phyloP scores from a whole-genome alignment of 106 monocot genomes.

The Dioscorea dumetorum region DNA sequence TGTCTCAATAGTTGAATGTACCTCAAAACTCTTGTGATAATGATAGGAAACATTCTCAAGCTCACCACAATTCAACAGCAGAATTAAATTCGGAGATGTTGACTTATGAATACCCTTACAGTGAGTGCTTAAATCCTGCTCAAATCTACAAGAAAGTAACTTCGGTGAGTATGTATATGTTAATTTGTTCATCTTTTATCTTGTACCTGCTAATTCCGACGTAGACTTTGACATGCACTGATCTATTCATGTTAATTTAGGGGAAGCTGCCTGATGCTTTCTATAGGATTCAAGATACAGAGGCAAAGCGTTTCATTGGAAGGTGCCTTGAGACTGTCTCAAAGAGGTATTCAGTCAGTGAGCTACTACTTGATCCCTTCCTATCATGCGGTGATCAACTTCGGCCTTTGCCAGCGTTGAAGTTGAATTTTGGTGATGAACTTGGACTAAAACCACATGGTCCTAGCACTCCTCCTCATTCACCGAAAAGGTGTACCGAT shows the following conservation, averaged over 20 bases:
- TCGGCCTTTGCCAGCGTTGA: neutral
- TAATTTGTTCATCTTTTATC: neutral
- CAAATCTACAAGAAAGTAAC: constrained; percentile 99
- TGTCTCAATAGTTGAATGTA: no score
- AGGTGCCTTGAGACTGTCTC: no score
- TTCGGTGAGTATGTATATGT: constrained; percentile 32
- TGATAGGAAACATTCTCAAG: no score
- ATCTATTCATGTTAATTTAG: constrained; percentile 16
- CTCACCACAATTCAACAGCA: no score
- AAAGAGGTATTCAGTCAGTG: no score
- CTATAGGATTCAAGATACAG: no score
- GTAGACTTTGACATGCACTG: no score
- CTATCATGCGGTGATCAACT: constrained; percentile 24
- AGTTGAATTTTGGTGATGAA: neutral
- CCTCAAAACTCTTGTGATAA: no score
- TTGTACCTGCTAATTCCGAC: no score
- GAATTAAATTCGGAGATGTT: constrained; percentile 97
- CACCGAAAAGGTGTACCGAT: constrained; percentile 7
- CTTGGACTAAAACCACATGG: neutral
- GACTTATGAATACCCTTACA: constrained; percentile 83
- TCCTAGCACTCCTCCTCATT: neutral
- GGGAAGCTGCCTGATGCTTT: constrained; percentile 80
- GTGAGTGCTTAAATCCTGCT: constrained; percentile 92
- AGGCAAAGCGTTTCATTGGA: no score
- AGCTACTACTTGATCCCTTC: no score